Conservation (phyloP, 2,329 filamentous ascomycete species). For the Bipolaris zeicola region DNA sequence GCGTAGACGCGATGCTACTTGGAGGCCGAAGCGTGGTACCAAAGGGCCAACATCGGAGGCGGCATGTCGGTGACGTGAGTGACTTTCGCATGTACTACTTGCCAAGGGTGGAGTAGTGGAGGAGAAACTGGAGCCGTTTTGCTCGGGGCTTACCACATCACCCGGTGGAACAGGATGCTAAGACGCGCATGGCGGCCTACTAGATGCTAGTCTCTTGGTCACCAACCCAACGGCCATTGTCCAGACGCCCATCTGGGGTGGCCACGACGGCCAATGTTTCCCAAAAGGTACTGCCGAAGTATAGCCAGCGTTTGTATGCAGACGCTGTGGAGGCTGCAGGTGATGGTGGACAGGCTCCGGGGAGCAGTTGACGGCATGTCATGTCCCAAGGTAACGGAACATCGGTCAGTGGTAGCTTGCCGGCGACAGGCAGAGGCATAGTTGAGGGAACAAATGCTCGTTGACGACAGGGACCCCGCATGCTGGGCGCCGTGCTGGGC, state of each 20-base stretch:
- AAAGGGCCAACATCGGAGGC: constrained; percentile 8
- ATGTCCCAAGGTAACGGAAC: background rate
- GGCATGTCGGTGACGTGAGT: constrained; percentile 16
- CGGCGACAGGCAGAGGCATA: constrained; percentile 7
- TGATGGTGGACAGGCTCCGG: constrained; percentile 2
- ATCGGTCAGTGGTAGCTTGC: no score
- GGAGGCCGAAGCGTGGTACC: constrained; percentile 4
- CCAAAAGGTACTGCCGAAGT: constrained; percentile 24
- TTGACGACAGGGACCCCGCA: constrained; percentile 33
- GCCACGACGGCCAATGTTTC: constrained; percentile 5
- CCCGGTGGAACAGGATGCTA: constrained; percentile 10
- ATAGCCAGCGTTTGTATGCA: constrained; percentile 20
- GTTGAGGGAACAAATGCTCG: constrained; percentile 21
- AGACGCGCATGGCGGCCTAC: background rate
- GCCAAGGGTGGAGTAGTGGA: constrained; percentile 9
- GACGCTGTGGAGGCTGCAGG: constrained; percentile 1
- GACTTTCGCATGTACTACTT: constrained; percentile 14
- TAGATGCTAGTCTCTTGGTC: background rate
- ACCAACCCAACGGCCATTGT: constrained; percentile 11
- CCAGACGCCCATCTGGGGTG: constrained; percentile 3
- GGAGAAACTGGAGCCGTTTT: constrained; percentile 4
- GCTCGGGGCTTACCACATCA: constrained; percentile 10
- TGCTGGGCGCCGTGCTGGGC: constrained; percentile 10
- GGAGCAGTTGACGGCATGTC: background rate
- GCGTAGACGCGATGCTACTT: constrained; percentile 9